phyloP scores from a whole-genome alignment of 2,329 filamentous ascomycete species.

The Calonectria hawksworthii region DNA sequence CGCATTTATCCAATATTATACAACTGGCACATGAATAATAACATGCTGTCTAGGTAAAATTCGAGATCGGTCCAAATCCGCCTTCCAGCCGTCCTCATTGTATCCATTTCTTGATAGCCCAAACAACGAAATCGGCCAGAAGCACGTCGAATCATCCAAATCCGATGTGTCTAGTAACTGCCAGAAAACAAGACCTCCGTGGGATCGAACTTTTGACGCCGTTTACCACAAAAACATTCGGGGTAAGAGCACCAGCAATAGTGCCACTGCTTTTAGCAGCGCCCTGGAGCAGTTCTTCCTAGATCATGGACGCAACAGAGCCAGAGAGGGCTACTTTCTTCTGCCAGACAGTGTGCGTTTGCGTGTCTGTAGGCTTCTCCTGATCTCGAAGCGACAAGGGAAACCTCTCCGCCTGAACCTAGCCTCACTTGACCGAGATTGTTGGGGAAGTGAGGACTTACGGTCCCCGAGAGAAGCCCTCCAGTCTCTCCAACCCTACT shows the following conservation, averaged over 20 bases:
- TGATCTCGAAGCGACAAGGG: constrained; percentile 20
- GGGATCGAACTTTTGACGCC: constrained; percentile 54
- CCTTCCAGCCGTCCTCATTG: background rate
- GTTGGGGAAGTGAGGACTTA: constrained; percentile 54
- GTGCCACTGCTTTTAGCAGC: constrained; percentile 29
- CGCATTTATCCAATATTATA: background rate
- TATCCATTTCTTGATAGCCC: background rate
- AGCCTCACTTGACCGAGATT: constrained; percentile 43
- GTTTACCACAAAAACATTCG: constrained; percentile 48
- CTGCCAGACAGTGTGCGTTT: constrained; percentile 46
- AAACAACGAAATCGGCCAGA: background rate
- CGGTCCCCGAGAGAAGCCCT: constrained; percentile 46
- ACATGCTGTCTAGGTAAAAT: background rate
- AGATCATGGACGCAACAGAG: constrained; percentile 28
- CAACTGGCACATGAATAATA: background rate
- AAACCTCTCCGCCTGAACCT: constrained; percentile 50
- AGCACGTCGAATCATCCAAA: background rate
- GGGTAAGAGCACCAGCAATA: constrained; percentile 4
- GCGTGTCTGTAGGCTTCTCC: constrained; percentile 45
- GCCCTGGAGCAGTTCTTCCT: constrained; percentile 43
- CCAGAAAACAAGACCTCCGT: constrained; percentile 45
- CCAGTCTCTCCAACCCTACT: constrained; percentile 40
- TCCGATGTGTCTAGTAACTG: background rate
- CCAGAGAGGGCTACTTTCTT: constrained; percentile 33
- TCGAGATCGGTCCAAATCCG: constrained; percentile 1